Conservation (phyloP, 805 yeast genomes). For the Starmera amethionina region DNA sequence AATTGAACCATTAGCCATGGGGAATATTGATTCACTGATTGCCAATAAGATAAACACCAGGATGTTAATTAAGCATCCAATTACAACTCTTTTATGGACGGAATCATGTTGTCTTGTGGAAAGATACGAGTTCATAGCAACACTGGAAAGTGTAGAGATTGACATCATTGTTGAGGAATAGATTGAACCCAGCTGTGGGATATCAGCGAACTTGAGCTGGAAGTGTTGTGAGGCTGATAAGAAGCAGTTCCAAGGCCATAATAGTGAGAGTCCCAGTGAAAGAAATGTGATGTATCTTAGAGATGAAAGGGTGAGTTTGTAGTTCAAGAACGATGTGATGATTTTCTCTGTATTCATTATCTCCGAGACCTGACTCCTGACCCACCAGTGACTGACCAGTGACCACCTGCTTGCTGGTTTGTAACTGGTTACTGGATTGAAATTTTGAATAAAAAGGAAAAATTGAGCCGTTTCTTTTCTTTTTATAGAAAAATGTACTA, state of each 20-base stretch:
- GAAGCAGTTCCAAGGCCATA: slow-evolving; percentile 98
- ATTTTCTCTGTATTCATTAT: slow-evolving; percentile 1
- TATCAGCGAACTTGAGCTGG: slow-evolving; percentile 36
- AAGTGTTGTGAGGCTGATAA: slow-evolving; percentile 81
- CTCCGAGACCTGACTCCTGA: too few species aligned
- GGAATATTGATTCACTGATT: slow-evolving; percentile 13
- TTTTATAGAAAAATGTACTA: too few species aligned
- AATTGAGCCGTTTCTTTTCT: too few species aligned
- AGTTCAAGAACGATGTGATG: slow-evolving; percentile 2
- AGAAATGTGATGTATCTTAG: slow-evolving; percentile 47
- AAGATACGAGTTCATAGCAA: slow-evolving; percentile 47
- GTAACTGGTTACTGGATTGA: too few species aligned
- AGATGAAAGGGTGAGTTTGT: slow-evolving; percentile 5
- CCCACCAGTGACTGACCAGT: too few species aligned
- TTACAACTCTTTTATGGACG: slow-evolving; percentile 43
- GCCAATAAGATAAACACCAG: slow-evolving; percentile 35
- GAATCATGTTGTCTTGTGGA: slow-evolving; percentile 57
- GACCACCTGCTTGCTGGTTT: too few species aligned
- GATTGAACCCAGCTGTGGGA: slow-evolving; percentile 40
- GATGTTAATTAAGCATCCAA: slow-evolving; percentile 53
- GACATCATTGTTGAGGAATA: slow-evolving; percentile 87
- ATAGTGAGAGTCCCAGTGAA: slow-evolving; percentile 62
- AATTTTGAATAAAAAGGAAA: too few species aligned
- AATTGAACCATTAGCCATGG: slow-evolving; percentile 10
- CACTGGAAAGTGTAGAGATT: slow-evolving; percentile 61